Evolutionary conservation across 805 yeast species (phyloP), one percentile per base, ranked within the genome.

Genomic region (Starmerella apicola): DNA sequence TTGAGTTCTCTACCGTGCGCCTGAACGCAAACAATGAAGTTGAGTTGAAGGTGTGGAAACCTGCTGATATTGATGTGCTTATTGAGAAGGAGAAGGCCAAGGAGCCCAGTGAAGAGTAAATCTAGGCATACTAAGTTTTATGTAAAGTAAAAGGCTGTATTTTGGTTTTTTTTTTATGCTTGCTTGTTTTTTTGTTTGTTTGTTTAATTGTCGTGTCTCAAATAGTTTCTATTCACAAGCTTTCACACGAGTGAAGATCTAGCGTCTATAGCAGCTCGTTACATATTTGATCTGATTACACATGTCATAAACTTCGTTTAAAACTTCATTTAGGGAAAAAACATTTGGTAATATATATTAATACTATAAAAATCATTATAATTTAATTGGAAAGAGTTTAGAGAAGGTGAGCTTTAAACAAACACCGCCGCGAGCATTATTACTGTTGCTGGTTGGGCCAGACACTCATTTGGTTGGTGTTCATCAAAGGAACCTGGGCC

Each of bases 1-100:
- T 91, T 51, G 98, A 91, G 65, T 80, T 91, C 58, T 86, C 96
- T 29, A 85, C 96, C 4, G 41, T 48, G 9, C 4, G 27, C 12
- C 26, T 42, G 9, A 27, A 23, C 7, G 33, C 10, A 2, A 19
- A 20, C 2, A 69, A 70, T 43, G 65, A 73, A 41, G 65, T 81
- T 23, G 57, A 67, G 39, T 79, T 78, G 53, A 77, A 74, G 58
- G 74, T 91, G 50, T 91, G 88, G 86, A 71, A 65, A 44, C 93
- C 86, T 17, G 60, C 64, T 4, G 91, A 85, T 49, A 77, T 91
- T 47, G 86, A 83, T 48, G 64, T 59, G 36, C 65, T 88, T 55
- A 70, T 91, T 54, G 75, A 75, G 54, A 76, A 74, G 47, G 70
- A 74, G 46, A 66, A 66, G 48, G 44, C 34, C 20, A 32, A 18